Percentiles rank a stretch among this genome's conserved stretches.
These are phyloP conservation scores for Globisporangium emineosum DNA, from an alignment of 352 stramenopile species.

Conservation along the genomic window DNA sequence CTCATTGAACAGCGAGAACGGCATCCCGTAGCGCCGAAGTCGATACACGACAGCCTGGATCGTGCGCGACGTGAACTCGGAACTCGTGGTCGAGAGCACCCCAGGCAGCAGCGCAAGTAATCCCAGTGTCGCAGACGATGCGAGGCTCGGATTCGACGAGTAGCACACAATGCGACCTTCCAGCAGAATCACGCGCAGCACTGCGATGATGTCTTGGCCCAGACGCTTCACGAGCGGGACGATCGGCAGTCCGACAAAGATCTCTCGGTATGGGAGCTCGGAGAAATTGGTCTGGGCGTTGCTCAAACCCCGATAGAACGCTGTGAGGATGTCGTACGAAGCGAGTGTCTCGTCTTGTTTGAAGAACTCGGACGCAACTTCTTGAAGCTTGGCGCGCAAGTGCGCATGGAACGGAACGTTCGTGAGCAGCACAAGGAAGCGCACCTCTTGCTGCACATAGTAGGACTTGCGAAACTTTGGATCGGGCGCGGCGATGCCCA, in stretches of 20 bases:
- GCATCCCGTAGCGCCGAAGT: constrained; percentile 39
- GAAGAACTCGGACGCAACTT: constrained; percentile 32
- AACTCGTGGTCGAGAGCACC: constrained; percentile 30
- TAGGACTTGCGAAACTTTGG: constrained; percentile 27
- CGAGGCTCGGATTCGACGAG: constrained; percentile 48
- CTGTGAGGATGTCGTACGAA: constrained; percentile 25
- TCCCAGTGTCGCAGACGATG: constrained; percentile 47
- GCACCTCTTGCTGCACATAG: constrained; percentile 44
- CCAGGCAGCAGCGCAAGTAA: constrained; percentile 53
- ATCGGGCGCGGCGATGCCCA: constrained; percentile 51
- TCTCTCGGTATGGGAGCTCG: constrained; percentile 39
- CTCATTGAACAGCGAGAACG: constrained; percentile 32
- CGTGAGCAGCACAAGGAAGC: constrained; percentile 50
- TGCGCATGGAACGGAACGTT: constrained; percentile 41
- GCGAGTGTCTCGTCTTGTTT: constrained; percentile 17
- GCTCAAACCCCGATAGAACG: constrained; percentile 31
- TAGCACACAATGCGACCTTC: constrained; percentile 81
- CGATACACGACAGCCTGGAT: constrained; percentile 44
- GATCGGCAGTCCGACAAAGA: constrained; percentile 42
- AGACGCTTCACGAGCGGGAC: constrained; percentile 44
- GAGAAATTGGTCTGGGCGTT: constrained; percentile 22
- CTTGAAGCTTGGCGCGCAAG: constrained; percentile 35
- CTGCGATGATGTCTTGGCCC: constrained; percentile 56
- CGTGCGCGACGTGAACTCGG: constrained; percentile 32
- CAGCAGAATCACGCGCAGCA: constrained; percentile 65